These are phyloP conservation scores for Syncephalis plumigaleata DNA, from an alignment of 371 early-diverging fungal genomes.

Conservation along the genomic window DNA sequence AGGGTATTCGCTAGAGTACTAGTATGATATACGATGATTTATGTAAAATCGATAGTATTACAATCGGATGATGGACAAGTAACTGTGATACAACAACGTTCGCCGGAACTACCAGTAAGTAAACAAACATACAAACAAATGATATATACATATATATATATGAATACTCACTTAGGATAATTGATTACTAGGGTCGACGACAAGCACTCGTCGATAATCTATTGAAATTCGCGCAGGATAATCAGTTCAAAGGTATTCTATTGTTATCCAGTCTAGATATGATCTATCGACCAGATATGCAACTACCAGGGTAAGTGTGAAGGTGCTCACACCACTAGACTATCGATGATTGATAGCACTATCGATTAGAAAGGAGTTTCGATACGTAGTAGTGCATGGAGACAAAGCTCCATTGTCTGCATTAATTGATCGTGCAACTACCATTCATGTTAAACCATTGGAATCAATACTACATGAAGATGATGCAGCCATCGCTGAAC, in stretches of 20 bases:
- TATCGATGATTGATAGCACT: neutral
- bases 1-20: too few species aligned
- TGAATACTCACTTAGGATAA: too few species aligned
- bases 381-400: too few species aligned
- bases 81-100: conserved; percentile 37
- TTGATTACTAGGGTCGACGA: conserved; percentile 12
- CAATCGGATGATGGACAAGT: conserved; percentile 27
- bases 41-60: too few species aligned
- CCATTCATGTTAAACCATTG: too few species aligned
- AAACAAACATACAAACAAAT: neutral
- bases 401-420: too few species aligned
- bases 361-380: too few species aligned
- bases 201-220: conserved; percentile 19
- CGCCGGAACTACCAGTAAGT: conserved; percentile 4
- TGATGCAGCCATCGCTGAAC: too few species aligned
- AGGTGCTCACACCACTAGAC: too few species aligned
- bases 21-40: neutral
- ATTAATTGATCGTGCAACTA: too few species aligned
- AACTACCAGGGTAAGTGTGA: conserved; percentile 25
- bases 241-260: conserved; percentile 30
- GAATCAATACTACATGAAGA: too few species aligned
- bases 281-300: conserved; percentile 34
- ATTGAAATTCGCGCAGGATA: conserved; percentile 24
- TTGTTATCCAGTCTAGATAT: conserved; percentile 55
- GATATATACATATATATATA: neutral